A percentile compares a stretch with the other conserved stretches of the same genome.
These are phyloP conservation scores for Acer saccharum DNA, from an alignment of 345 rosid species.

Conservation along the genomic window DNA sequence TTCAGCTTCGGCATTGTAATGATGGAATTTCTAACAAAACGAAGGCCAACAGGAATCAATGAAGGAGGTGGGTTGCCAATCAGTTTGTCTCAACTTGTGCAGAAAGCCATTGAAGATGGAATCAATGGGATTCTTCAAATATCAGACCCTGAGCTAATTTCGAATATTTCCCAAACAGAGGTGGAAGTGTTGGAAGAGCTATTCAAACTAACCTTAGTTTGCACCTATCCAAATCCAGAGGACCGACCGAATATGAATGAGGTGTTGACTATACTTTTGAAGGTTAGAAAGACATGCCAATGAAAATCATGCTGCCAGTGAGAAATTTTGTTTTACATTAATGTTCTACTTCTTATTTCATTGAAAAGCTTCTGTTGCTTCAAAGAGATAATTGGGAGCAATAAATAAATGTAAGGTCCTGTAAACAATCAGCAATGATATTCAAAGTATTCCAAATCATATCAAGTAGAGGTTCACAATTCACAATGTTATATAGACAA, in stretches of 20 bases:
- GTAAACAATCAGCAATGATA: not conserved
- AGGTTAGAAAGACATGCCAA: slow-evolving; percentile 28
- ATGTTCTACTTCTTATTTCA: not conserved
- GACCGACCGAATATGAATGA: slow-evolving; percentile 62
- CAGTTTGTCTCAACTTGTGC: slow-evolving; percentile 56
- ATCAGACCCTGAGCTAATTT: slow-evolving; percentile 44
- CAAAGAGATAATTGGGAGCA: not conserved
- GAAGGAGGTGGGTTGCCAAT: slow-evolving; percentile 49
- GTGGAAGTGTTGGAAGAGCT: slow-evolving; percentile 33
- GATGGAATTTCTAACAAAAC: slow-evolving; percentile 71
- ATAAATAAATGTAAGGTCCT: not conserved
- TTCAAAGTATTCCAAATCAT: not conserved
- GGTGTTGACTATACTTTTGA: slow-evolving; percentile 53
- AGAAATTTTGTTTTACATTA: not conserved
- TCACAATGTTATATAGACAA: not conserved
- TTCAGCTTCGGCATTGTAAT: slow-evolving; percentile 79
- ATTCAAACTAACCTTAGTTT: slow-evolving; percentile 55
- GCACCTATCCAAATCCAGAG: slow-evolving; percentile 66
- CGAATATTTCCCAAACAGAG: slow-evolving; percentile 26
- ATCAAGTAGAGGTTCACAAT: not conserved
- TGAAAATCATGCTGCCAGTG: not conserved
- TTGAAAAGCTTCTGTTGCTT: not conserved
- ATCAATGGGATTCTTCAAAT: slow-evolving; percentile 40
- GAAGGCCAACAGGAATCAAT: slow-evolving; percentile 67
- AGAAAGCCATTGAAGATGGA: slow-evolving; percentile 48